phyloP scores from a whole-genome alignment of 1,284 basidiomycete genomes.

The Cutaneotrichosporon sp. region DNA sequence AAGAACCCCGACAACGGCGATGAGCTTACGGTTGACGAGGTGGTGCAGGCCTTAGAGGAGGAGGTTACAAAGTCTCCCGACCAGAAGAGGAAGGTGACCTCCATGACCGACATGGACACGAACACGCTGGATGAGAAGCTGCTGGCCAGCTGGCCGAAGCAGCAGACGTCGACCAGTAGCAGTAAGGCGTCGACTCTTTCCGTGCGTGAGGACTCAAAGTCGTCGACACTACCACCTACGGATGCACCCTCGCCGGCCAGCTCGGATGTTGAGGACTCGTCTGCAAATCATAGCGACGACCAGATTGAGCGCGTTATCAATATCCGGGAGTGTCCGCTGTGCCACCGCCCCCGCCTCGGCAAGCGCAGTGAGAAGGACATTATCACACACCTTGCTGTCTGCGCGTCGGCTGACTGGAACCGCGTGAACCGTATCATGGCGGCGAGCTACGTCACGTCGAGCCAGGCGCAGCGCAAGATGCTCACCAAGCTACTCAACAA shows the following conservation, averaged over 20 bases:
- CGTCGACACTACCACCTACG: slow-evolving; percentile 14
- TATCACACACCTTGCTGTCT: slow-evolving; percentile 87
- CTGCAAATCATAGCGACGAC: slow-evolving; percentile 11
- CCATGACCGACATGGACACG: slow-evolving; percentile 11
- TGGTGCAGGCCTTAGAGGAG: slow-evolving; percentile 70
- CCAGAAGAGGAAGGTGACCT: slow-evolving; percentile 61
- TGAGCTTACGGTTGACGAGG: slow-evolving; percentile 75
- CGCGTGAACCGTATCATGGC: slow-evolving; percentile 84
- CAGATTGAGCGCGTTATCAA: slow-evolving; percentile 88
- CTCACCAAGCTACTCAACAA: slow-evolving; percentile 85
- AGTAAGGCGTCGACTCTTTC: background rate
- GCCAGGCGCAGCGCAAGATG: slow-evolving; percentile 96
- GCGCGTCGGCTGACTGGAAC: slow-evolving; percentile 88
- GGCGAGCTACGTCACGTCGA: slow-evolving; percentile 92
- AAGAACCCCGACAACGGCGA: slow-evolving; percentile 64
- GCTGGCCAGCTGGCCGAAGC: slow-evolving; percentile 6
- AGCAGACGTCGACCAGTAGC: background rate
- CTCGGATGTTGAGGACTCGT: slow-evolving; percentile 22
- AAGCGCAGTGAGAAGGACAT: slow-evolving; percentile 90
- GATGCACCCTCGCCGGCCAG: slow-evolving; percentile 13
- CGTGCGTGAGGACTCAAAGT: slow-evolving; percentile 21
- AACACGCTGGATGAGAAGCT: slow-evolving; percentile 19
- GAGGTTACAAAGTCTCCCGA: slow-evolving; percentile 70
- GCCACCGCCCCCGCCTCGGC: slow-evolving; percentile 79
- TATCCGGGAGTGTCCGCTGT: slow-evolving; percentile 88